Conservation (phyloP, 1,284 basidiomycete species). For the Naganishia liquefaciens region DNA sequence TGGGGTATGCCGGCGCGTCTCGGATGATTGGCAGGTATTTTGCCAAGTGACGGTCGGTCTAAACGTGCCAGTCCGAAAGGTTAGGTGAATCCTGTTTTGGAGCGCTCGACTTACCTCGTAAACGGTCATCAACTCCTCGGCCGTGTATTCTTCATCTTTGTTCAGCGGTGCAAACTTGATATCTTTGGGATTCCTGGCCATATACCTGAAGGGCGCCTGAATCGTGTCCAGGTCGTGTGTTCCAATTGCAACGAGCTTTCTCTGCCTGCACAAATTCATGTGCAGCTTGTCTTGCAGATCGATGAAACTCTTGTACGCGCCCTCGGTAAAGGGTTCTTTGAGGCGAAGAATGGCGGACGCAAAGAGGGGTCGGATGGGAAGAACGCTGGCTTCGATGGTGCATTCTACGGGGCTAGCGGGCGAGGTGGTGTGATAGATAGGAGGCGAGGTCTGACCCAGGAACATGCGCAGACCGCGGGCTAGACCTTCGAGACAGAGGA, state of each 20-base stretch:
- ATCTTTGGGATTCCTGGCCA: constrained; percentile 80
- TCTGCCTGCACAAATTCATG: constrained; percentile 86
- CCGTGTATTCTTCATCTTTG: constrained; percentile 72
- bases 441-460: constrained; percentile 70
- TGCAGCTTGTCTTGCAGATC: constrained; percentile 98
- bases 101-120: constrained; percentile 70
- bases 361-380: constrained; percentile 84
- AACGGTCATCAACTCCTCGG: constrained; percentile 80
- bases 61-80: background rate
- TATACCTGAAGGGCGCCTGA: constrained; percentile 85
- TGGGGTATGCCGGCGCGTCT: constrained; percentile 93
- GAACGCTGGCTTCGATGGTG: constrained; percentile 69
- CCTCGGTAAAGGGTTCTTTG: constrained; percentile 75
- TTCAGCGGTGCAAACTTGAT: constrained; percentile 88
- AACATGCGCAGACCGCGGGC: constrained; percentile 84
- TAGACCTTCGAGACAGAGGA: constrained; percentile 96
- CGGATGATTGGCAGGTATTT: constrained; percentile 90
- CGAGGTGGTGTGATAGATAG: constrained; percentile 69
- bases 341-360: constrained; percentile 88
- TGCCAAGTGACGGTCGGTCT: constrained; percentile 89
- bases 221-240: constrained; percentile 96
- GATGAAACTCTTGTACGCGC: constrained; percentile 95
- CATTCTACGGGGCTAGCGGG: constrained; percentile 70
- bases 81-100: background rate
- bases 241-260: constrained; percentile 93